phyloP scores from a whole-genome alignment of 2,329 filamentous ascomycete species.

The Botrytis byssoidea region DNA sequence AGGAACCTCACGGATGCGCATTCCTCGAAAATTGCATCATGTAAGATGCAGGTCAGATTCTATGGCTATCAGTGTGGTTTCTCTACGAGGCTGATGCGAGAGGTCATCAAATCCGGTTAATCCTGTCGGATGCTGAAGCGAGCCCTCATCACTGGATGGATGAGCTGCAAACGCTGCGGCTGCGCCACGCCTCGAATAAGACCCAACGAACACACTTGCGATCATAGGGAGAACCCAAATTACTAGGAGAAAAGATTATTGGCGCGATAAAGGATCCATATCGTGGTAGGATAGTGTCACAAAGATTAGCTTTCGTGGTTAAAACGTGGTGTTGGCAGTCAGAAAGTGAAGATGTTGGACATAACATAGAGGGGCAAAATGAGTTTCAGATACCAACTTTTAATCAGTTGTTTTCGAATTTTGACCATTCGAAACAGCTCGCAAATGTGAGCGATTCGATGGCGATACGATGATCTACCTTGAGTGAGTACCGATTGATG shows the following conservation, averaged over 20 bases:
- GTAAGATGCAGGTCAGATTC: background rate
- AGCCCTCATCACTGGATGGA: background rate
- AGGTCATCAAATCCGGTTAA: background rate
- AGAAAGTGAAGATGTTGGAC: background rate
- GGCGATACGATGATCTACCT: background rate
- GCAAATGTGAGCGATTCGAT: background rate
- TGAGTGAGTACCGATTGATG: background rate
- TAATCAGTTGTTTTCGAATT: background rate
- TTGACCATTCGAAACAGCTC: background rate
- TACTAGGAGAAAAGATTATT: background rate
- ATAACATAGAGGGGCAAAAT: background rate
- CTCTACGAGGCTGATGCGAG: background rate
- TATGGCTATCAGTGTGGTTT: background rate
- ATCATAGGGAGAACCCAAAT: background rate
- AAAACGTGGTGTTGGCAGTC: background rate
- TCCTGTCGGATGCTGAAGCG: background rate
- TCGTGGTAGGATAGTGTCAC: background rate
- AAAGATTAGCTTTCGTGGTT: slow-evolving; percentile 4
- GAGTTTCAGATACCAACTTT: background rate
- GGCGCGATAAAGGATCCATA: background rate
- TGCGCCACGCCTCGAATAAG: background rate
- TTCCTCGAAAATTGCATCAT: background rate
- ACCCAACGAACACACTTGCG: background rate
- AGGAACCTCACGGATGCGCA: background rate
- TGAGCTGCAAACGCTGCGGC: slow-evolving; percentile 10